A percentile compares a stretch with the other conserved stretches of the same genome.
phyloP scores from a whole-genome alignment of 1,284 basidiomycete genomes.

The Fomitiporia mediterranea region DNA sequence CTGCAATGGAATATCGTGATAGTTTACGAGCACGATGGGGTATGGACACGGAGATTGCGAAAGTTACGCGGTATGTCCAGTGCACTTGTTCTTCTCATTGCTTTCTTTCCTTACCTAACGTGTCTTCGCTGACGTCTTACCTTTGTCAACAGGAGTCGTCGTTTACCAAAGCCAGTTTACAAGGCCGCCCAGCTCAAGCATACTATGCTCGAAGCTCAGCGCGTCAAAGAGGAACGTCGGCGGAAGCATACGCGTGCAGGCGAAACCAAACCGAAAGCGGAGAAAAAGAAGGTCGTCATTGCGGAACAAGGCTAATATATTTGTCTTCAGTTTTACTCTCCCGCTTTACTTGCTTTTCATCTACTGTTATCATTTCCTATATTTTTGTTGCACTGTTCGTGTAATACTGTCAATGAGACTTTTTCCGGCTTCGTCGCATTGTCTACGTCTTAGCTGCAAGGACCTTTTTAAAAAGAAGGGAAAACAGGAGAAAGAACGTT shows the following conservation, averaged over 20 bases:
- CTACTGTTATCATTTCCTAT: background rate
- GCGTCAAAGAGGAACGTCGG: constrained; percentile 92
- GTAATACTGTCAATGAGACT: background rate
- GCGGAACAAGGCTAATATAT: constrained; percentile 62
- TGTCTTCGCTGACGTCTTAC: background rate
- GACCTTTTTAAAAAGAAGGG: background rate
- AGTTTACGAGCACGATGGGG: constrained; percentile 89
- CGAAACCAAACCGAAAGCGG: constrained; percentile 86
- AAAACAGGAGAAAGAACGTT: too few species aligned
- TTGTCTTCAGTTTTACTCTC: background rate
- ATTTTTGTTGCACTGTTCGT: background rate
- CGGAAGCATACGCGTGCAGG: constrained; percentile 84
- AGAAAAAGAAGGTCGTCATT: constrained; percentile 83
- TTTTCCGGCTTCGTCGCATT: background rate
- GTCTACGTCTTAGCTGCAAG: background rate
- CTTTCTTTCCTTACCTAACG: background rate
- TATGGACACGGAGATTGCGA: constrained; percentile 76
- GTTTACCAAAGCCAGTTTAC: constrained; percentile 88
- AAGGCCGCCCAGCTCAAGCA: constrained; percentile 85
- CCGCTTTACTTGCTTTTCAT: background rate
- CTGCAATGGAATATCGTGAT: constrained; percentile 90
- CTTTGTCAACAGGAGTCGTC: constrained; percentile 55
- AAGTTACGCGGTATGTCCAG: constrained; percentile 66
- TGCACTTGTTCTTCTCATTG: background rate
- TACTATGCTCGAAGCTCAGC: constrained; percentile 87